phyloP scores from a whole-genome alignment of 2,329 filamentous ascomycete genomes.

The Sporothrix mexicana region DNA sequence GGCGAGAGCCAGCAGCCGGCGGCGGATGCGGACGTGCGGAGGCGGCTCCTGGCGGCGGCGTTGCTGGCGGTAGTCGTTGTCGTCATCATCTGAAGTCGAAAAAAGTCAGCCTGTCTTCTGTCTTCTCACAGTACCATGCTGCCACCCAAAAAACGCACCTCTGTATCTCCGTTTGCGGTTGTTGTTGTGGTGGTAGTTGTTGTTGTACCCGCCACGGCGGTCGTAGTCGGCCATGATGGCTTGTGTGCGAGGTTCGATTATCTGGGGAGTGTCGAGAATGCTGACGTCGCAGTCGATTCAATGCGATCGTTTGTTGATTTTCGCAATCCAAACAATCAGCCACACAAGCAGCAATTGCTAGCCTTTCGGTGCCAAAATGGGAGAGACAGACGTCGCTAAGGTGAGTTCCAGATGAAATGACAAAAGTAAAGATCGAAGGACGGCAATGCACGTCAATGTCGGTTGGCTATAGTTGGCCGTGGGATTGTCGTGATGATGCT shows the following conservation, averaged over 20 bases:
- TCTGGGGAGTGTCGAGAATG: background rate
- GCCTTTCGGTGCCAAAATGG: background rate
- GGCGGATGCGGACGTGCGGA: slow-evolving; percentile 72
- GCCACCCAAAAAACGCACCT: slow-evolving; percentile 58
- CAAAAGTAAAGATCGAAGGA: background rate
- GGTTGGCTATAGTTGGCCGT: background rate
- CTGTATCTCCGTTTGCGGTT: slow-evolving; percentile 76
- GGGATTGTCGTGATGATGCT: slow-evolving; percentile 2
- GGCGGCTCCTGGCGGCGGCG: slow-evolving; percentile 74
- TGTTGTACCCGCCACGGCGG: slow-evolving; percentile 56
- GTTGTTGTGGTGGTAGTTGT: slow-evolving; percentile 29
- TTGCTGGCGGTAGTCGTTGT: slow-evolving; percentile 77
- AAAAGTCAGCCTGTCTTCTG: background rate
- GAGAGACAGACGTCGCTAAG: background rate
- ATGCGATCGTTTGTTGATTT: background rate
- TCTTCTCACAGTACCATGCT: background rate
- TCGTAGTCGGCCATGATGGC: slow-evolving; percentile 62
- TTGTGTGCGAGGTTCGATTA: background rate
- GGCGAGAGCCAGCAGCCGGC: slow-evolving; percentile 78
- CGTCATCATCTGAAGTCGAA: slow-evolving; percentile 57
- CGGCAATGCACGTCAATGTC: slow-evolving; percentile 6
- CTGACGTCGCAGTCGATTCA: background rate
- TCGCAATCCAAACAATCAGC: background rate
- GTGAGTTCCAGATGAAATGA: background rate
- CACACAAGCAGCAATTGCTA: background rate